Evolutionary conservation across 441 rosid species (phyloP).

Genomic region (California macrophylla): DNA sequence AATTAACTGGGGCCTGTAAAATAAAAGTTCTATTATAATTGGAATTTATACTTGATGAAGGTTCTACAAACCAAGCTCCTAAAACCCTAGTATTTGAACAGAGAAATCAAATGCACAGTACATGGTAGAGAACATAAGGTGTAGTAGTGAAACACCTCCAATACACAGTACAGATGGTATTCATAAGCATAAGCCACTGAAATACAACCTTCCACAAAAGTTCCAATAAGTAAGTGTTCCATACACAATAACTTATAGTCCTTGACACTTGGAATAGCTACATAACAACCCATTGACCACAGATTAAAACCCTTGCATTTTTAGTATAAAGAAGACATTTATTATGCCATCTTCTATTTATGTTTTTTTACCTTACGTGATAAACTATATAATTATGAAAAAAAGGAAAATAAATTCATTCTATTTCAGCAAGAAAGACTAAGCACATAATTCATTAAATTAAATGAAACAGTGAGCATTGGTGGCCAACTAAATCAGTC

Average conservation of each 20-base stretch:
- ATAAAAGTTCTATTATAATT: background rate
- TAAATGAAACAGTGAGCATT: background rate
- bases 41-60: background rate
- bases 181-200: background rate
- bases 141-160: background rate
- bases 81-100: background rate
- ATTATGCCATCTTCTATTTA: background rate
- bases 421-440: background rate
- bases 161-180: background rate
- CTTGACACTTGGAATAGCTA: background rate
- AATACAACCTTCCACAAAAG: background rate
- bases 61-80: background rate
- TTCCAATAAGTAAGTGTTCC: background rate
- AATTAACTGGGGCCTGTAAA: conserved; percentile 62
- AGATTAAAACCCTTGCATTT: background rate
- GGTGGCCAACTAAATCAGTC: background rate
- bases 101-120: background rate
- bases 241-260: background rate
- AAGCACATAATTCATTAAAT: background rate
- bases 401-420: background rate
- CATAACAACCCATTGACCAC: background rate
- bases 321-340: background rate
- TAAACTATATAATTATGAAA: background rate
- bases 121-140: background rate
- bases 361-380: background rate